Base-by-base conservation (phyloP, 176 grass and related monocot genomes). In the Oryza rufipogon region DNA sequence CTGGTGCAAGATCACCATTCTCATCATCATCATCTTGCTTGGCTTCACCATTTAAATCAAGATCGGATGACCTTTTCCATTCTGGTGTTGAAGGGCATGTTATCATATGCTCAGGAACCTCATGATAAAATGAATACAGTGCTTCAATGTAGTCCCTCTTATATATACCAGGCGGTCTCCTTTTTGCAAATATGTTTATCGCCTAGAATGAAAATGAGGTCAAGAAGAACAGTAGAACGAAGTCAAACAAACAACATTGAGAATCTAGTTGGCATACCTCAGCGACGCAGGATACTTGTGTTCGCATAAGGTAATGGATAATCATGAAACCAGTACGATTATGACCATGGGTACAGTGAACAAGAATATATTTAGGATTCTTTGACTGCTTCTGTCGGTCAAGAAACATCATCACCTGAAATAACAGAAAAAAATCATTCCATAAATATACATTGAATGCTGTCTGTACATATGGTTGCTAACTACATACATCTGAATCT, bases 301-400 rank as follows among this genome's bases (percentile, higher is more conserved):
- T 87, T 28, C 96, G 81, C 93, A 99, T 94, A 67, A 99, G 89
- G 78, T 89, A 99, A 92, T 99, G 97, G 71, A 99, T 85, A 72
- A 96, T 96, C 97, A 99, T 99, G 86, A 99, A 99, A 32, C 97
- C 97, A 68, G 97, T 99, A 49, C 97, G 97, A 71, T 99, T 99
- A 79, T 99, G 97, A 58, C 97, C 97, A 95, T 99, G 97, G 66
- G 97, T 99, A 84, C 97, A 99, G 84, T 99, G 97, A 81, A 99
- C 93, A 78, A 99, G 83, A 84, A 99, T 82, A 86, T 96, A 96
- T 64, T 95, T 96, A 4, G 83, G 89, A 88, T 68, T 91, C 84
- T 86, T 99, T 77, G 81, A 47, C 33, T 91, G 84, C 82, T 92
- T 99, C 77, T 96, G 93, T 70, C 93, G 91, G 36, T 93, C 90